phyloP scores from a whole-genome alignment of 2,329 filamentous ascomycete species.

The Botrytis medusae region DNA sequence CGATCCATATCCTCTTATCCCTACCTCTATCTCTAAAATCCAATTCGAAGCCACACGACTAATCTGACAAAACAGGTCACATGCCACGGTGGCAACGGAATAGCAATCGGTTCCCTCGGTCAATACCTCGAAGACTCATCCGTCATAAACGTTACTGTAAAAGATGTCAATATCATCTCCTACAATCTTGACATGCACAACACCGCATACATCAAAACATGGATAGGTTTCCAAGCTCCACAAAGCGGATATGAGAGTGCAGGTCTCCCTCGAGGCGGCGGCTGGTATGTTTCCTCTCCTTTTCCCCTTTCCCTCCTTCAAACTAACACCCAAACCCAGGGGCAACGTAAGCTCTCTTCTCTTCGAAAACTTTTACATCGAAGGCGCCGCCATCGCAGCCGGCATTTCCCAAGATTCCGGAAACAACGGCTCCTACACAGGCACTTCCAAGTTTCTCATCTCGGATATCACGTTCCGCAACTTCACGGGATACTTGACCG shows the following conservation, averaged over 20 bases:
- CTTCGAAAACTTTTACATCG: slow-evolving; percentile 52
- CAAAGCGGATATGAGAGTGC: slow-evolving; percentile 51
- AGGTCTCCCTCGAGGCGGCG: slow-evolving; percentile 50
- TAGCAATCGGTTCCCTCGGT: slow-evolving; percentile 55
- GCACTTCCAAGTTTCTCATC: slow-evolving; percentile 52
- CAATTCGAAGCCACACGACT: too few relatives aligned
- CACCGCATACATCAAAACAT: slow-evolving; percentile 57
- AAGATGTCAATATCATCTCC: slow-evolving; percentile 47
- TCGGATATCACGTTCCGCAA: slow-evolving; percentile 51
- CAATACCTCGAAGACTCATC: slow-evolving; percentile 56
- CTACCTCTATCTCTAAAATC: not conserved
- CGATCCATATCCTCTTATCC: not conserved
- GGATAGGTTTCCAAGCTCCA: slow-evolving; percentile 49
- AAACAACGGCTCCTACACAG: slow-evolving; percentile 49
- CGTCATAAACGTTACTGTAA: slow-evolving; percentile 50
- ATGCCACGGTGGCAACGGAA: slow-evolving; percentile 54
- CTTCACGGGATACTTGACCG: slow-evolving; percentile 50
- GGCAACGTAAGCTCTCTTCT: slow-evolving; percentile 52
- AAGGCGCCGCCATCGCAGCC: slow-evolving; percentile 47
- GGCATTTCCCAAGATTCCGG: slow-evolving; percentile 50
- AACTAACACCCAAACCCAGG: slow-evolving; percentile 24
- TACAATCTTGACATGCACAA: slow-evolving; percentile 50
- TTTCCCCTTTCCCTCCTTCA: not conserved
- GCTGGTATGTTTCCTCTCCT: slow-evolving; percentile 42
- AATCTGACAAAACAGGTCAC: slow-evolving; percentile 36